Evolutionary conservation across 768 basidiomycete species (phyloP), one percentile per base, ranked within the genome.

Genomic region (Steccherinum ochraceum): DNA sequence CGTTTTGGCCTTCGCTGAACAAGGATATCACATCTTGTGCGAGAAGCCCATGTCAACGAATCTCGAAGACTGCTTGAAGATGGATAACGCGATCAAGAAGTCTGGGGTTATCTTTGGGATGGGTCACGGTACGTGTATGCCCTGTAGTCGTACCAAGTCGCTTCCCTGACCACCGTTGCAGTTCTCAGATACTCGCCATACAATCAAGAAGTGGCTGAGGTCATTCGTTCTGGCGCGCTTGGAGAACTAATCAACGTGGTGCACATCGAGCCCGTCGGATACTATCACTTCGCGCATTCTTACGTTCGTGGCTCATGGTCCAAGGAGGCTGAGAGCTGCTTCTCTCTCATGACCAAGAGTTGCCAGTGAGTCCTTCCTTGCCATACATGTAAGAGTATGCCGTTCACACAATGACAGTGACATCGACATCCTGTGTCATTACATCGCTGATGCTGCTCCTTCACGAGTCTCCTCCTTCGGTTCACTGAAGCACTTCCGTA

Each of bases 21-120:
- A 89, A 60, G 89, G 89, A 1, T 93, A 93, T 61, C 84, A 92
- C 58, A 88, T 94, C 50, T 74, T 94, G 19, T 93, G 92, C 66
- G 92, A 94, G 75, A 94, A 94, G 63, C 92, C 92, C 0, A 89
- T 94, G 86, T 88, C 90, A 0, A 92, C 87, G 3, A 78, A 65
- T 48, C 59, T 86, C 30, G 72, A 76, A 48, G 89, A 89, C 55
- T 88, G 91, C 52, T 63, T 93, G 45, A 74, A 71, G 63, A 93
- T 93, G 73, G 82, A 88, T 55, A 69, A 72, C 25, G 86, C 81
- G 0, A 75, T 93, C 24, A 82, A 79, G 65, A 75, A 81, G 26
- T 77, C 84, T 2, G 80, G 79, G 0, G 73, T 80, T 40, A 84
- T 93, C 56, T 93, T 92, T 70, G 92, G 87, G 16, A 81, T 90